Base-by-base conservation (phyloP, 495 filamentous ascomycete species). In the Aspergillus wentii region DNA sequence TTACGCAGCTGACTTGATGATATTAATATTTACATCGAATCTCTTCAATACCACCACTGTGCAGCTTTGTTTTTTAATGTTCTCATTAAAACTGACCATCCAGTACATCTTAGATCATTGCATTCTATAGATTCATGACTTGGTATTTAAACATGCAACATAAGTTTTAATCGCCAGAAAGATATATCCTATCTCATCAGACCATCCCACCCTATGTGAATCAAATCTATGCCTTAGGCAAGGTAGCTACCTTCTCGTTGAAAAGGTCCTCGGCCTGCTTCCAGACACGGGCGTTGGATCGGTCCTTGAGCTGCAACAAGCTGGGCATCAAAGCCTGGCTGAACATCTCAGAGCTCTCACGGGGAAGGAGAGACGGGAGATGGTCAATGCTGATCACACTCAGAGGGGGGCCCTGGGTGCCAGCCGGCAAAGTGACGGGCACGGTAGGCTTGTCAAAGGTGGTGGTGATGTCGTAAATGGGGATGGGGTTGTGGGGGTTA, bases 361-460 rank as follows among this genome's bases (percentile, higher is more conserved):
- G 70, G 8, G 91, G 86, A 13, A 97, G 74, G 25, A 95, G 76
- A 19, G 80, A 85, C 4, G 91, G 91, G 7, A 97, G 76, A 56
- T 95, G 91, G 56, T 95, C 90, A 50, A 97, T 95, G 35, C 78
- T 82, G 57, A 94, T 88, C 35, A 91, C 85, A 23, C 75, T 80
- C 33, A 88, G 65, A 8, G 72, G 72, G n/a, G 80, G 78, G 23
- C 68, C 71, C 29, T 66, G 66, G 30, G 63, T 66, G 21, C 62
- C 62, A 23, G 79, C 59, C 16, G 72, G 46, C 42, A 65, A 35
- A 8, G 54, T 57, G 13, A 90, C 85, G 8, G 83, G 76, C 2
- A 92, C 82, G 2, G 86, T 92, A n/a, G 88, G 88, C 47, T 83
- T 76, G 51, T 75, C 74, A 59, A 94, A 95, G 22, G 84, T 88